These are phyloP conservation scores for Phytophthora litchii DNA, from an alignment of 352 stramenopile genomes.

Conservation along the genomic window DNA sequence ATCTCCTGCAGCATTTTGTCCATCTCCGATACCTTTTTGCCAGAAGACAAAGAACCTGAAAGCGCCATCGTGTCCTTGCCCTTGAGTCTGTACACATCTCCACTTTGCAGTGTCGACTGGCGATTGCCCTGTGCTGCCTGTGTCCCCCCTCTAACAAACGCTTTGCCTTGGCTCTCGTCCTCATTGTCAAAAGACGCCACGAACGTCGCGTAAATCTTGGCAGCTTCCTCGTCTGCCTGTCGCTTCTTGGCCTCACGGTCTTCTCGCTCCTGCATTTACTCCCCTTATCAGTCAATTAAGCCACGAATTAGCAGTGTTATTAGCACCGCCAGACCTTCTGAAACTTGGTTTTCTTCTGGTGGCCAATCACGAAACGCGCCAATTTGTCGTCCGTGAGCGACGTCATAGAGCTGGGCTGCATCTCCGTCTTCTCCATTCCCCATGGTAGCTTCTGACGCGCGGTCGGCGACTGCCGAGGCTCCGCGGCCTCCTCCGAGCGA, in stretches of 20 bases:
- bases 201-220: slow-evolving; percentile 90
- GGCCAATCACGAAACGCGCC: slow-evolving; percentile 75
- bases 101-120: slow-evolving; percentile 7
- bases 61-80: slow-evolving; percentile 6
- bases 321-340: slow-evolving; percentile 56
- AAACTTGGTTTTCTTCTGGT: slow-evolving; percentile 90
- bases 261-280: slow-evolving; percentile 59
- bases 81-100: slow-evolving; percentile 48
- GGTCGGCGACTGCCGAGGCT: background rate
- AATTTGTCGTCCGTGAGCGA: slow-evolving; percentile 80
- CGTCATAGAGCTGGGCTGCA: slow-evolving; percentile 72
- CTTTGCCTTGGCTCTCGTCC: slow-evolving; percentile 62
- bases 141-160: slow-evolving; percentile 58
- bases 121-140: slow-evolving; percentile 1
- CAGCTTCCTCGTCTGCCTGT: slow-evolving; percentile 84
- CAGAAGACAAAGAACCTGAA: background rate
- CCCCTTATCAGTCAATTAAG: slow-evolving; percentile 11
- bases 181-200: slow-evolving; percentile 90
- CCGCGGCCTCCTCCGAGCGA: slow-evolving; percentile 17
- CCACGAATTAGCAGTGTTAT: slow-evolving; percentile 6
- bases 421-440: slow-evolving; percentile 67
- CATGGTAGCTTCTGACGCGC: slow-evolving; percentile 44
- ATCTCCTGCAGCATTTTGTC: slow-evolving; percentile 78
- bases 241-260: slow-evolving; percentile 85
- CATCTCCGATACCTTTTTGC: slow-evolving; percentile 62